A percentile compares a stretch with the other conserved stretches of the same genome.
phyloP scores from a whole-genome alignment of 768 basidiomycete genomes.

The Amanita subjunquillea region DNA sequence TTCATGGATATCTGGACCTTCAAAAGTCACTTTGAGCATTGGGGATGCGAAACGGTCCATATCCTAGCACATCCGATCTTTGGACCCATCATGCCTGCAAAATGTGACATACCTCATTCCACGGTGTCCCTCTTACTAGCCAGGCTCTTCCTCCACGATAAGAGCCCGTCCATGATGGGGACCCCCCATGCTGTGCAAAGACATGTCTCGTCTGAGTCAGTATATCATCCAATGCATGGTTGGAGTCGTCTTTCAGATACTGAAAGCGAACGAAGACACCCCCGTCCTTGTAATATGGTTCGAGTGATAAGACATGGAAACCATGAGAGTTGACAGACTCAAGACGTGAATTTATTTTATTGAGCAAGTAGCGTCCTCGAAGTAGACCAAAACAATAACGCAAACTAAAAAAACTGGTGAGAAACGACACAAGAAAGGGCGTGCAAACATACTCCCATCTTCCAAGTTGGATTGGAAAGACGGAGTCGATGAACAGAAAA shows the following conservation, averaged over 20 bases:
- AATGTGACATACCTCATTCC: constrained; percentile 55
- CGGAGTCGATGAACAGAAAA: constrained; percentile 67
- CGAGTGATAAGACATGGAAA: constrained; percentile 53
- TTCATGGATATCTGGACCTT: constrained; percentile 81
- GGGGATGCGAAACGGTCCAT: constrained; percentile 73
- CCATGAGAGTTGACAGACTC: constrained; percentile 39
- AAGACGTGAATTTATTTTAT: constrained; percentile 35
- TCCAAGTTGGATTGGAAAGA: constrained; percentile 67
- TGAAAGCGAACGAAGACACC: constrained; percentile 75
- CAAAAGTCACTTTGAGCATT: constrained; percentile 69
- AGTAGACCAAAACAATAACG: constrained; percentile 55
- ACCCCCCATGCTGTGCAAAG: constrained; percentile 37
- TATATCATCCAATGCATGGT: constrained; percentile 35
- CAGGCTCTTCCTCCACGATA: constrained; percentile 43
- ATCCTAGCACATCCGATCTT: constrained; percentile 40
- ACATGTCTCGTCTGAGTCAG: constrained; percentile 36
- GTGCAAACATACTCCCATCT: constrained; percentile 55
- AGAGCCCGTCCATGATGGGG: constrained; percentile 52
- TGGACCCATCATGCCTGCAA: background rate
- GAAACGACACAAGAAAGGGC: background rate
- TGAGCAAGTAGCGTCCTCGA: constrained; percentile 49
- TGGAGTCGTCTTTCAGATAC: constrained; percentile 32
- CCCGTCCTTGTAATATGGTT: constrained; percentile 70
- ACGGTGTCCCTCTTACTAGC: constrained; percentile 71
- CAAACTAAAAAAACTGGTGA: constrained; percentile 26